phyloP scores from a whole-genome alignment of 768 basidiomycete genomes.

The Melanogaster broomeanus region DNA sequence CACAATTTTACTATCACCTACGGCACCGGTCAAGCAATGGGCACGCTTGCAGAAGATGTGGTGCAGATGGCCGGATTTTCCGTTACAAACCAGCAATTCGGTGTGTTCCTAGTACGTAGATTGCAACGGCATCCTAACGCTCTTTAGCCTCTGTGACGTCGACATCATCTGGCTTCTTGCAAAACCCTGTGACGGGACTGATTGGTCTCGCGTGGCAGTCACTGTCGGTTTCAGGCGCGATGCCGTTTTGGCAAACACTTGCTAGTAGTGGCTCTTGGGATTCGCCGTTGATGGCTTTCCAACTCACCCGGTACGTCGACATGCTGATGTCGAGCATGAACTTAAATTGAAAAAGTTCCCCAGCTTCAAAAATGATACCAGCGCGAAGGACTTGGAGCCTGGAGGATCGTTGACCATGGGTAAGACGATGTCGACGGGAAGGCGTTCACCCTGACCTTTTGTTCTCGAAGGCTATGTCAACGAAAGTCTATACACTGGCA shows the following conservation, averaged over 20 bases:
- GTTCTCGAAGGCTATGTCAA: constrained; percentile 55
- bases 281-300: constrained; percentile 64
- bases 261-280: constrained; percentile 42
- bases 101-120: constrained; percentile 33
- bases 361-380: constrained; percentile 46
- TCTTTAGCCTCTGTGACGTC: constrained; percentile 37
- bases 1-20: constrained; percentile 42
- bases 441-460: background rate
- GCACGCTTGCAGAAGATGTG: constrained; percentile 56
- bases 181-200: constrained; percentile 62
- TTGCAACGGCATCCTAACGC: constrained; percentile 19
- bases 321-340: background rate
- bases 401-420: constrained; percentile 81
- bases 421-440: constrained; percentile 17
- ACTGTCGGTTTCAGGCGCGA: constrained; percentile 56
- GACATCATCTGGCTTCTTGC: constrained; percentile 40
- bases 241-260: constrained; percentile 71
- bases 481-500: constrained; percentile 45
- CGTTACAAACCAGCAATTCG: constrained; percentile 54
- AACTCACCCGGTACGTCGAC: constrained; percentile 48
- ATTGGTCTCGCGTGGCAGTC: constrained; percentile 70
- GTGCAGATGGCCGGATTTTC: constrained; percentile 73
- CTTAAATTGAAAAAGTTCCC: background rate
- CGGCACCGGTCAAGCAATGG: constrained; percentile 47
- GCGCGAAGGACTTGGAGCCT: constrained; percentile 47